These are phyloP conservation scores for Fusarium equiseti DNA, from an alignment of 2,329 filamentous ascomycete genomes.

Conservation along the genomic window DNA sequence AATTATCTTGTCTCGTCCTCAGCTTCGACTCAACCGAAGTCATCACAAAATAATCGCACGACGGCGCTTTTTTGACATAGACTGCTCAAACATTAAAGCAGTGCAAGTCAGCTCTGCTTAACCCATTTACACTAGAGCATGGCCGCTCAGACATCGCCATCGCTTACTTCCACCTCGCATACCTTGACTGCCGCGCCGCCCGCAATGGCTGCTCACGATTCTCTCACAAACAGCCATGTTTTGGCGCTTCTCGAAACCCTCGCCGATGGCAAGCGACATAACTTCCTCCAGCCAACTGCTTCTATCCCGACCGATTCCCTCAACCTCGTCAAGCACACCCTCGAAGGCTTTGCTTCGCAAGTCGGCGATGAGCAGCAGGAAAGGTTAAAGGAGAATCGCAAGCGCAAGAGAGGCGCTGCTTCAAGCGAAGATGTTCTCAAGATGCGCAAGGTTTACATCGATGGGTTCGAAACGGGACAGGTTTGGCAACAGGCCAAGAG, in stretches of 20 bases:
- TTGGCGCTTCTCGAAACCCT: slow-evolving; percentile 69
- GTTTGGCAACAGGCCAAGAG: slow-evolving; percentile 94
- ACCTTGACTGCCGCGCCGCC: slow-evolving; percentile 68
- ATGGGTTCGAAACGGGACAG: slow-evolving; percentile 89
- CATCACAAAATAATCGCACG: slow-evolving; percentile 12
- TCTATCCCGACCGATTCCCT: slow-evolving; percentile 77
- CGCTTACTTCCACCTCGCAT: slow-evolving; percentile 73
- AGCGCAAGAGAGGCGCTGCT: slow-evolving; percentile 76
- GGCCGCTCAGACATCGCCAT: slow-evolving; percentile 64
- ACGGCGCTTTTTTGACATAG: not conserved
- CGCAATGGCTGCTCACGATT: slow-evolving; percentile 56
- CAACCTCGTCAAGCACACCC: slow-evolving; percentile 80
- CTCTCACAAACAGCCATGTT: slow-evolving; percentile 53
- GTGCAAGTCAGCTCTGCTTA: slow-evolving; percentile 33
- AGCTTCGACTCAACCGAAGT: slow-evolving; percentile 28
- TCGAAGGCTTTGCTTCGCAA: slow-evolving; percentile 81
- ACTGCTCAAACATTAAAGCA: slow-evolving; percentile 8
- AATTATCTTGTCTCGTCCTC: slow-evolving; percentile 29
- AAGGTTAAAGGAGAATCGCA: slow-evolving; percentile 77
- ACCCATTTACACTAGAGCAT: slow-evolving; percentile 46
- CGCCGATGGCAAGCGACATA: slow-evolving; percentile 71
- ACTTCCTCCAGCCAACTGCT: slow-evolving; percentile 79
- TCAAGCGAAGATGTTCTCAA: slow-evolving; percentile 71
- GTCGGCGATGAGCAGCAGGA: slow-evolving; percentile 79
- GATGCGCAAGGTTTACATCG: slow-evolving; percentile 83